Evolutionary conservation across 768 basidiomycete genomes (phyloP), one percentile per base, ranked within the genome.

Genomic region (Tylopilus felleus): DNA sequence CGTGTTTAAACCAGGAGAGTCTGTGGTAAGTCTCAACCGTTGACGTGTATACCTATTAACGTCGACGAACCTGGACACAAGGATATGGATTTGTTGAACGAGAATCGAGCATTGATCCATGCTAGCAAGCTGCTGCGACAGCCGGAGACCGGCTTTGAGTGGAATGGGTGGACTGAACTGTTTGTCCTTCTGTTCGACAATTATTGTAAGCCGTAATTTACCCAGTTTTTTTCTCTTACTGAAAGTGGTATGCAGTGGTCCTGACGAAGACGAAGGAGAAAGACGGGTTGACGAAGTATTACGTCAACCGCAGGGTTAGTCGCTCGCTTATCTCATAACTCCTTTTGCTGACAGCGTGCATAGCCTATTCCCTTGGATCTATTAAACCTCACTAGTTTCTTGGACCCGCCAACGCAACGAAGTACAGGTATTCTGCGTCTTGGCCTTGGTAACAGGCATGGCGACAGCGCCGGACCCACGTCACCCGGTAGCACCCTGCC

Each of bases 341-440:
- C 36, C 51, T 29, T 39, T 49, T 17, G 49, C 60, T 33, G 16
- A 56, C 13, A 49, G 33, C 39, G 12, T 16, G 8, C 17, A 19
- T 59, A 96, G 92, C 95, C 96, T 0, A 91, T 98, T 41, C 95
- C 96, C 17, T 75, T 99, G 56, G 94, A 97, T 62, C 77, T 99
- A 5, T 76, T 98, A 13, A 89, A 88, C 7, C 78, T 95, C 25
- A 87, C 89, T 49, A 87, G 85, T 67, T 93, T 95, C 71, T 83
- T 80, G 22, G 92, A 95, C 60, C 79, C 84, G 0, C 81, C 92
- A 0, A 85, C 86, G 0, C 86, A 90, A 63, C 83, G 92, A 22
- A 79, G 83, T 31, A 77, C 82, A 19, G 88, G 90, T 22, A 75
- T 94, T 36, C 77, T 93, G 8, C 83, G 86, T 52, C 78, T 82